A percentile compares a stretch with the other conserved stretches of the same genome.
These are phyloP conservation scores for Jatropha multifida DNA, from an alignment of 441 rosid species.

Conservation along the genomic window DNA sequence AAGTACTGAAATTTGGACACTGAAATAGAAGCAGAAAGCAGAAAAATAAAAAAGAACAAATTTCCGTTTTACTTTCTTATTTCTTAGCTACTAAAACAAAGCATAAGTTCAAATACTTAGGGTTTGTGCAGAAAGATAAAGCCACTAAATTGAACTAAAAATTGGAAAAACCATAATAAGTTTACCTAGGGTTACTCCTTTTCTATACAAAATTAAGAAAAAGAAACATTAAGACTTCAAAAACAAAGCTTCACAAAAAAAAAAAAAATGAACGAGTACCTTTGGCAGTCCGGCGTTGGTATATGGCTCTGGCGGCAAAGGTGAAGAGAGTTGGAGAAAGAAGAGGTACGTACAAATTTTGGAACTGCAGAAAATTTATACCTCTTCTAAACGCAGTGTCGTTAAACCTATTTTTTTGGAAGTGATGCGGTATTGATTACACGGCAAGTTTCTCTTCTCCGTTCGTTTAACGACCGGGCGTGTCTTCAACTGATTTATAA, in stretches of 20 bases:
- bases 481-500: too few relatives aligned
- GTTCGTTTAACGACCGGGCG: too few relatives aligned
- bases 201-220: not conserved
- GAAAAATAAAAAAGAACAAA: not conserved
- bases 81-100: not conserved
- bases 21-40: not conserved
- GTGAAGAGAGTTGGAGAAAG: not conserved
- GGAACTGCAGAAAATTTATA: not conserved
- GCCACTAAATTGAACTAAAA: not conserved
- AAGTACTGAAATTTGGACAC: not conserved
- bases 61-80: not conserved
- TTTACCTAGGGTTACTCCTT: not conserved
- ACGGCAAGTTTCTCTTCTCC: too few relatives aligned
- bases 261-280: not conserved
- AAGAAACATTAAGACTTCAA: not conserved
- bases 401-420: not conserved
- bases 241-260: not conserved
- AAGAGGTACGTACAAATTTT: not conserved
- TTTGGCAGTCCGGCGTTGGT: not conserved
- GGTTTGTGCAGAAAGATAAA: not conserved
- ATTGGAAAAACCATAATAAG: not conserved
- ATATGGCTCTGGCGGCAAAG: conserved; percentile 7
- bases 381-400: not conserved
- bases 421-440: too few relatives aligned
- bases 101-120: not conserved